phyloP scores from a whole-genome alignment of 805 yeast genomes.

The Yamadazyma tumulicola region DNA sequence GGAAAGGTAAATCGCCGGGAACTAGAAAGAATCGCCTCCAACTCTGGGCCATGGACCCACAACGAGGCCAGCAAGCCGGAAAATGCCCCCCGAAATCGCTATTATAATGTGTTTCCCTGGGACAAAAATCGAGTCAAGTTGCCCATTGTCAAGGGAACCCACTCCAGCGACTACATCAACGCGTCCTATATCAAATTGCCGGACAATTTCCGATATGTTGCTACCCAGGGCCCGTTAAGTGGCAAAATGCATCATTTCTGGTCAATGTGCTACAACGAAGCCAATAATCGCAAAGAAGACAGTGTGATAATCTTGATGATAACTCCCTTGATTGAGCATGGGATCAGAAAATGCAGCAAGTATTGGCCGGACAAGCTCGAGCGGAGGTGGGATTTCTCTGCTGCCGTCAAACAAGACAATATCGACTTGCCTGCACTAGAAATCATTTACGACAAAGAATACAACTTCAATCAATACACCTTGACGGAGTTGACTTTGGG shows the following conservation, averaged over 20 bases:
- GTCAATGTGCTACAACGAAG: slow-evolving; percentile 42
- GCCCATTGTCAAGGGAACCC: slow-evolving; percentile 12
- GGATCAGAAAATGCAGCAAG: slow-evolving; percentile 36
- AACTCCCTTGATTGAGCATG: slow-evolving; percentile 49
- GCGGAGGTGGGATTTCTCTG: slow-evolving; percentile 18
- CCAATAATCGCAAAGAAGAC: slow-evolving; percentile 23
- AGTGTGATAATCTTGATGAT: slow-evolving; percentile 35
- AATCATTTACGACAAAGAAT: slow-evolving; percentile 17
- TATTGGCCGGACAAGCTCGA: slow-evolving; percentile 37
- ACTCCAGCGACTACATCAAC: slow-evolving; percentile 32
- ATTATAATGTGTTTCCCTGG: slow-evolving; percentile 41
- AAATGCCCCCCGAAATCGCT: slow-evolving; percentile 26
- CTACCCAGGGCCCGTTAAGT: slow-evolving; percentile 64
- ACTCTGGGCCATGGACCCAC: slow-evolving; percentile 1
- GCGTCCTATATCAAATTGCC: slow-evolving; percentile 30
- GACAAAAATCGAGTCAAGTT: slow-evolving; percentile 32
- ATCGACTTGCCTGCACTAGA: slow-evolving; percentile 17
- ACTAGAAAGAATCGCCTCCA: slow-evolving; percentile 10
- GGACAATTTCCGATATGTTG: slow-evolving; percentile 44
- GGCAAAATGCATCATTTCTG: slow-evolving; percentile 44
- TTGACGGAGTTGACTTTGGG: slow-evolving; percentile 25
- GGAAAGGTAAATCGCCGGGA: slow-evolving; percentile 12
- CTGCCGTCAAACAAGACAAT: slow-evolving; percentile 16
- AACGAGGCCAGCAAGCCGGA: slow-evolving; percentile 6
- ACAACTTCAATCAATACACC: slow-evolving; percentile 18